Evolutionary conservation across 176 grass and related monocot species (phyloP), one percentile per base, ranked within the genome.

Genomic region (Eleusine indica): DNA sequence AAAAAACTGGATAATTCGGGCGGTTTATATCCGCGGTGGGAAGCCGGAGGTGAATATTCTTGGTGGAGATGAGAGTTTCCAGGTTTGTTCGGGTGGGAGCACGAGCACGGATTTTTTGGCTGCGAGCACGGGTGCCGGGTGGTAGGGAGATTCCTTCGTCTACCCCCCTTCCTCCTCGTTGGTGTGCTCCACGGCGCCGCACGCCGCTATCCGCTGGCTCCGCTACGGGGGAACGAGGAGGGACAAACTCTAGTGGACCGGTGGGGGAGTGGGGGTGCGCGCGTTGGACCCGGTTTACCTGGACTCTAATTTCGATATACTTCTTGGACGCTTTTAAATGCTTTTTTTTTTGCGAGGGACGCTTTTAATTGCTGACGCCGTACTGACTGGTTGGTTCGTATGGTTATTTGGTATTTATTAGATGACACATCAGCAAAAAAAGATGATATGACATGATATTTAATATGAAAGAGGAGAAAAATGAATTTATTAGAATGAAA

Each of bases 41-140:
- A 2, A 19, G 74, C 9, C 9, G 32, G 64, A 73, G 35, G 21
- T 85, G 88, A 67, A 86, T 90, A 90, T 90, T 87, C 89, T 62
- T 18, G n/a, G 7, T 69, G 14, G 32, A 72, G 49, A 10, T 10
- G 42, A 13, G 76, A 78, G 19, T 66, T 21, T 30, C 8, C 18
- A 14, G 25, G 58, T 62, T 62, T 21, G 54, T 58, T 58, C 7
- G 16, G 52, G 15, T 18, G 52, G 16, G 74, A 57, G 41, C 41
- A 84, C 74, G 74, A 57, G 41, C 41, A 84, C 74, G 75, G 66
- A 56, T 66, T 83, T 38, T 39, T 80, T 64, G 66, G 66, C 78
- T 69, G 78, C 49, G n/a, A 58, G 80, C 41, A 43, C 71, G 80
- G 80, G 22, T 39, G 79, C 66, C 76, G 64, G 82, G 11, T 64